Percentiles rank a stretch among this genome's conserved stretches.
phyloP scores from a whole-genome alignment of 228 moss, liverwort and hornwort genomes.

The Sphagnum fallax region DNA sequence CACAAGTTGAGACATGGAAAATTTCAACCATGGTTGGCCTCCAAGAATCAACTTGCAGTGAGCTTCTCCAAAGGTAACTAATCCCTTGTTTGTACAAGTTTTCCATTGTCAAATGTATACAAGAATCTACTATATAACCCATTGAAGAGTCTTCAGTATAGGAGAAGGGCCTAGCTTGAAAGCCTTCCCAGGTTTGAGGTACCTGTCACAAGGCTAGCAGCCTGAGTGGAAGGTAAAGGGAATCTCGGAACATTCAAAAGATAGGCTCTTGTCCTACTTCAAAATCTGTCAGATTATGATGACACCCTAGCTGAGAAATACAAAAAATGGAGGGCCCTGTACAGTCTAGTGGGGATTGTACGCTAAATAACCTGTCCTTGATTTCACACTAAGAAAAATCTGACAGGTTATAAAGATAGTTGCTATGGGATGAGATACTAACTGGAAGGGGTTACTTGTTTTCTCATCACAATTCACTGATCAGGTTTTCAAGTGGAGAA shows the following conservation, averaged over 20 bases:
- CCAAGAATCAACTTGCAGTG: conserved; percentile 14
- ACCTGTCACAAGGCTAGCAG: too few species aligned
- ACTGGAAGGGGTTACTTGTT: neutral
- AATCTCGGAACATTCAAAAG: neutral
- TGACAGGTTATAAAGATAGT: neutral
- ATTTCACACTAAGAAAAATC: neutral
- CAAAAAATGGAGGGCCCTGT: neutral
- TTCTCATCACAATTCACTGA: too few species aligned
- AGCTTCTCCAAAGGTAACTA: conserved; percentile 18
- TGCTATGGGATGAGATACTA: neutral
- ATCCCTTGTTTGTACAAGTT: neutral
- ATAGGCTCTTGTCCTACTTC: neutral
- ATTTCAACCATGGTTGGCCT: conserved; percentile 29
- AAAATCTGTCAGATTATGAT: neutral
- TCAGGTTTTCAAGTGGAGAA: conserved; percentile 21
- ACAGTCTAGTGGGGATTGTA: neutral
- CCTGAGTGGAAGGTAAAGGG: neutral
- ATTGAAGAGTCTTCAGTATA: neutral
- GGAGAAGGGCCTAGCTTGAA: neutral
- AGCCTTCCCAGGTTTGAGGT: neutral
- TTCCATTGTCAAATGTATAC: neutral
- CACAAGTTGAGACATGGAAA: conserved; percentile 29
- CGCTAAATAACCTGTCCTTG: too few species aligned
- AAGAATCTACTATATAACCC: neutral
- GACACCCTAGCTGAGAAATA: neutral